Evolutionary conservation across 495 filamentous ascomycete species (phyloP), one percentile per base, ranked within the genome.

Genomic region (Penicillium arizonense): DNA sequence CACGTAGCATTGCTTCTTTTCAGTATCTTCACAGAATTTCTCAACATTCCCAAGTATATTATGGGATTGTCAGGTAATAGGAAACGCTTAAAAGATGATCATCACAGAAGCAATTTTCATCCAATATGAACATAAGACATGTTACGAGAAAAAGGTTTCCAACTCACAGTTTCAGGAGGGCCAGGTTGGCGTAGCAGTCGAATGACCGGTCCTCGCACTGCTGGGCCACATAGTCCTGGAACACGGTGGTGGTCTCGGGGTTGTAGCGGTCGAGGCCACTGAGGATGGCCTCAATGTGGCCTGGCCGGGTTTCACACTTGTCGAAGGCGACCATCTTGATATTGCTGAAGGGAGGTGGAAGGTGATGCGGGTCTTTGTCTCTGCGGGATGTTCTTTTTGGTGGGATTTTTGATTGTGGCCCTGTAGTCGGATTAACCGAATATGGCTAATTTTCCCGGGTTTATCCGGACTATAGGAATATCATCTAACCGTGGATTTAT

Each of bases 251-350:
- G 20, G 93, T 96, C 74, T 99, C 94, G 37, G 95, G 95, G 74
- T 99, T 99, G 78, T 99, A 99, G 56, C 95, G 81, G 76, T 99
- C 94, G 54, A 99, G 88, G 51, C 95, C 91, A 76, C 87, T 75
- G 60, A 99, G 87, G 61, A 97, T 96, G 70, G 74, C 80, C 68
- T 89, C 88, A 72, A 99, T 95, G 68, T 92, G 81, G 58, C 90
- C 88, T 47, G 95, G 93, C 69, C 95, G 82, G 58, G 77, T 78
- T 53, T 78, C 74, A 68, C 78, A 79, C 62, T 74, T 77, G 67
- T 82, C 79, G 58, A 80, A 81, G 48, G 79, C 73, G 59, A 74
- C 71, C 78, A 81, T 81, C 53, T 68, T 69, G 48, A 43, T 50
- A 41, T 50, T 61, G 53, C 56, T 64, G 47, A 24, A 48, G 30